These are phyloP conservation scores for Tylopilus orsonianus DNA, from an alignment of 1,284 basidiomycete species.

Conservation along the genomic window DNA sequence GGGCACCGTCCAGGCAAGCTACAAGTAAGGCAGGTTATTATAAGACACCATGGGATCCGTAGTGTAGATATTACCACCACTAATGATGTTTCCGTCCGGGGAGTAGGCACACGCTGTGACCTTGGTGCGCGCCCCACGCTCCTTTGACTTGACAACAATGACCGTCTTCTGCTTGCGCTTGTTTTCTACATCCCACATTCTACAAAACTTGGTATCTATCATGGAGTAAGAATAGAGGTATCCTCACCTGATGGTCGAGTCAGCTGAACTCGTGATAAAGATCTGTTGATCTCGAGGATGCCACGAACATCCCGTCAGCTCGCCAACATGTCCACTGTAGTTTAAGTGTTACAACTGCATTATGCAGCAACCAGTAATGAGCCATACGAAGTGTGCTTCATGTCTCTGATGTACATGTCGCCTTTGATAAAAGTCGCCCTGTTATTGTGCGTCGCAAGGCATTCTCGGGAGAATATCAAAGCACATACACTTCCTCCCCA, in stretches of 20 bases:
- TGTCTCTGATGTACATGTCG: conserved; percentile 97
- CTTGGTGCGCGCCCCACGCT: conserved; percentile 92
- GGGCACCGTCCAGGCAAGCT: conserved; percentile 88
- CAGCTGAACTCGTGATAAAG: conserved; percentile 93
- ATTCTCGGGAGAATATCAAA: conserved; percentile 20
- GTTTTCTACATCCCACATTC: conserved; percentile 92
- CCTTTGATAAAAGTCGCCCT: conserved; percentile 91
- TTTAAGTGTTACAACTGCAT: conserved; percentile 10
- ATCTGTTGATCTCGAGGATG: conserved; percentile 80
- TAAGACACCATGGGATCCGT: not conserved
- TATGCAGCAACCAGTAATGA: conserved; percentile 1
- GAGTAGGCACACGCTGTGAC: conserved; percentile 87
- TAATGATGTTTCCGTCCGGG: conserved; percentile 81
- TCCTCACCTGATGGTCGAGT: conserved; percentile 86
- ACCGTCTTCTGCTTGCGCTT: conserved; percentile 90
- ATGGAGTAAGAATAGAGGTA: not conserved
- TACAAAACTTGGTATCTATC: conserved; percentile 32
- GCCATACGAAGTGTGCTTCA: conserved; percentile 90
- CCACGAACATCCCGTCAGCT: conserved; percentile 88
- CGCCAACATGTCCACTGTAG: conserved; percentile 90
- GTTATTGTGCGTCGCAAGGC: conserved; percentile 49
- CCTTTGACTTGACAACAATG: conserved; percentile 95
- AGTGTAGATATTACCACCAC: conserved; percentile 65
- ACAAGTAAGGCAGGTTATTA: conserved; percentile 12
- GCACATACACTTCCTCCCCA: conserved; percentile 82